Evolutionary conservation across 805 yeast genomes (phyloP), one percentile per base, ranked within the genome.

Genomic region (Wickerhamomyces bisporus): DNA sequence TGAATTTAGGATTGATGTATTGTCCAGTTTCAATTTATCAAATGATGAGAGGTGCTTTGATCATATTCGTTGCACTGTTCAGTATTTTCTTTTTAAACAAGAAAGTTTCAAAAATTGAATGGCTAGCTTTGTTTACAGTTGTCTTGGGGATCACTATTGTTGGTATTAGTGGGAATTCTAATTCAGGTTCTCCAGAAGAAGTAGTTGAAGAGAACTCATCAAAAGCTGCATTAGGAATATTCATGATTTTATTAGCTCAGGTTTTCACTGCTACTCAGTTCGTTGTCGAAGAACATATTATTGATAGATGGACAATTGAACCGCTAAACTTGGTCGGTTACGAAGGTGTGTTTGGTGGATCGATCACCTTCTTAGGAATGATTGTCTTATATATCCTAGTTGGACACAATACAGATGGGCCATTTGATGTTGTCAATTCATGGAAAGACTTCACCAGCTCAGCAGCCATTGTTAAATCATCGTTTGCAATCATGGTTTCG

Each of bases 1-100:
- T 84, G 77, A 81, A 84, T 49, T 56, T 83, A n/a, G 93, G 93
- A 0, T 65, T 85, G 43, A 57, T 82, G 18, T 79, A 77, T 58
- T 78, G 80, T 1, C 91, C 93, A 0, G 93, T 84, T 8, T 81
- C 88, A 1, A 72, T 84, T 35, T 85, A 83, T 58, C 94, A 85
- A 57, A 85, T 85, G 94, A 79, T 83, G n/a, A 66, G 94, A 46
- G 93, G 94, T 3, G 75, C 87, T 0, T 63, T 83, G 30, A 85
- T 85, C 30, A 60, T 85, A 30, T 83, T 82, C 61, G 94, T 84
- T 18, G 94, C 89, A 1, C 58, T 78, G 13, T 70, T 83, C 52
- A 78, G 86, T 17, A 80, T 80, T 27, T 20, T 79, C 1, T 81
- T 83, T 51, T 68, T 85, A 45, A 64, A 71, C 33, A 69, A 76